A percentile compares a stretch with the other conserved stretches of the same genome.
These are phyloP conservation scores for Linum trigynum DNA, from an alignment of 345 rosid genomes.

Conservation along the genomic window DNA sequence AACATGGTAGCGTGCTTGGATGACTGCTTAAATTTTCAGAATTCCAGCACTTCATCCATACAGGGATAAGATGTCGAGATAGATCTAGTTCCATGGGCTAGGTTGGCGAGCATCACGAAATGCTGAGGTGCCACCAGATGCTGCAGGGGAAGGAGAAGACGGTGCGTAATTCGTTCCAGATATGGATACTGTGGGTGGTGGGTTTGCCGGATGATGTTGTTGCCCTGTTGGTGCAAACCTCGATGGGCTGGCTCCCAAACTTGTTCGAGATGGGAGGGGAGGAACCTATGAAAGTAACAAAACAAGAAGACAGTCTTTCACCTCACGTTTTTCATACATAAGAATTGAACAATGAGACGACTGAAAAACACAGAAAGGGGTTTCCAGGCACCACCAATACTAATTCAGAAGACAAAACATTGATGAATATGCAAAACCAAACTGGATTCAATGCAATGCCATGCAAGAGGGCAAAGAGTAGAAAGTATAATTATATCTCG, in stretches of 20 bases:
- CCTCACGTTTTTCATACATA: too few relatives aligned
- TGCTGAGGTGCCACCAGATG: conserved; percentile 83
- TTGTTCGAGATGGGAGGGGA: conserved; percentile 41
- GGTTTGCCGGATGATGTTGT: conserved; percentile 40
- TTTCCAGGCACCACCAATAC: not conserved
- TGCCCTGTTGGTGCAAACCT: conserved; percentile 47
- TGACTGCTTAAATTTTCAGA: not conserved
- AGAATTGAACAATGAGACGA: too few relatives aligned
- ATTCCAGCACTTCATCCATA: not conserved
- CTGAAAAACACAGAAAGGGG: not conserved
- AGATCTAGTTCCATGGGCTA: conserved; percentile 66
- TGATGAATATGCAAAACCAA: not conserved
- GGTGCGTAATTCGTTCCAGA: conserved; percentile 75
- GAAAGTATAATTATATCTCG: too few relatives aligned
- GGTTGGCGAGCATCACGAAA: conserved; percentile 66
- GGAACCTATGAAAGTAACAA: conserved; percentile 34
- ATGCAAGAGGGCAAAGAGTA: too few relatives aligned
- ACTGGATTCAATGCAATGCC: too few relatives aligned
- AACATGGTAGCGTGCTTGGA: not conserved
- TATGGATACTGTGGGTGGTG: conserved; percentile 42
- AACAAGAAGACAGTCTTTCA: not conserved
- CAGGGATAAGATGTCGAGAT: not conserved
- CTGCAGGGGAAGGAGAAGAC: conserved; percentile 90
- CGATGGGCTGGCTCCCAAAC: conserved; percentile 56
- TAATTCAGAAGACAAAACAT: not conserved